Conservation (phyloP, 345 rosid species). For the Limnanthes douglasii region DNA sequence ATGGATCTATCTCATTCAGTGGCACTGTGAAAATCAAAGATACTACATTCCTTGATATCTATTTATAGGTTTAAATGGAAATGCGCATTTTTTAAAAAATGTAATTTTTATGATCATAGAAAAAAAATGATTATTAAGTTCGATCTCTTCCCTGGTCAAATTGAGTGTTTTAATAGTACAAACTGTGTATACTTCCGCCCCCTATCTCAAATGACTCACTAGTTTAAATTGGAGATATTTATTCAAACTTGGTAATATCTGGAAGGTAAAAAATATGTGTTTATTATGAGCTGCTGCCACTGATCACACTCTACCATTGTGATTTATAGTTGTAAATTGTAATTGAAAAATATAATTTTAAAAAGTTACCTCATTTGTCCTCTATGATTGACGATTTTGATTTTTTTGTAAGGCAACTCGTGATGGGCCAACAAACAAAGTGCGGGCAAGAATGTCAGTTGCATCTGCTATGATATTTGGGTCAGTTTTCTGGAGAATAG, state of each 20-base stretch:
- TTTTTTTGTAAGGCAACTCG: constrained; percentile 61
- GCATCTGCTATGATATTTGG: constrained; percentile 98
- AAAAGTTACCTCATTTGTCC: no score
- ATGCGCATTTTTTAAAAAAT: neutral
- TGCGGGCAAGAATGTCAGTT: constrained; percentile 89
- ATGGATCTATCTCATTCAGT: neutral
- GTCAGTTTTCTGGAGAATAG: constrained; percentile 97
- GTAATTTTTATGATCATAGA: no score
- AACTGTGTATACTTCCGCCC: no score
- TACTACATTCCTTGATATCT: neutral
- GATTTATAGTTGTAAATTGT: constrained; percentile 4
- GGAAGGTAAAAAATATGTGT: no score
- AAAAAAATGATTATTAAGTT: no score
- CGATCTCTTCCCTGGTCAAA: no score
- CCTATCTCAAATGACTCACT: constrained; percentile 2
- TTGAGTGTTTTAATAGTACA: no score
- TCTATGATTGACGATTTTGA: constrained; percentile 8
- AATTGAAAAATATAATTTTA: neutral
- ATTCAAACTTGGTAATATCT: no score
- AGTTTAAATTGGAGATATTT: constrained; percentile 1
- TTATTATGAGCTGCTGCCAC: no score
- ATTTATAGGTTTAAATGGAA: neutral
- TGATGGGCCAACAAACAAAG: constrained; percentile 97
- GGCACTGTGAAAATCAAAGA: constrained; percentile 3
- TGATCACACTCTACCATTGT: no score